Base-by-base conservation (phyloP, 2,329 filamentous ascomycete species). In the Paraconiothyrium brasiliense region DNA sequence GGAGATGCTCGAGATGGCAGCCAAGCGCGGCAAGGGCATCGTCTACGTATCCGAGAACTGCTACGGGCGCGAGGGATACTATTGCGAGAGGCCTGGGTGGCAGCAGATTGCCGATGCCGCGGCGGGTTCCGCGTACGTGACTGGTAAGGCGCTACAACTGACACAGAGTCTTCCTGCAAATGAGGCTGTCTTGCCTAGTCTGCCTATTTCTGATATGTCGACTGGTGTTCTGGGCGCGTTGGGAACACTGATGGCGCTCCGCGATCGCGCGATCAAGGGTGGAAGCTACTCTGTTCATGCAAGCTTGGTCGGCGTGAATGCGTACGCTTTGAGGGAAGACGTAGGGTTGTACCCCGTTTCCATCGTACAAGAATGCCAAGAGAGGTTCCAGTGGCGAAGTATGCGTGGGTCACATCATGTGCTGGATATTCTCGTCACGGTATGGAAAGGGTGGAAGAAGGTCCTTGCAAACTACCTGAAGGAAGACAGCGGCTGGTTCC, bases 41-140 rank as follows among this genome's bases (percentile, higher is more conserved):
- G 76, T 86, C 3, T 84, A 83, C 60, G 81, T 83, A 0, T 77
- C 78, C 11, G 83, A 85, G 71, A 85, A 84, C 71, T 84, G 83
- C 71, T 85, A 84, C 67, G 83, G 83, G 3, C 80, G 78, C 37
- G 77, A 83, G 50, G 83, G 83, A 0, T 78, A 79, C 11, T 85
- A 81, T 69, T 72, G 74, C 1, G 74, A 79, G 57, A 75, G 83
- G 0, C 80, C 81, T 1, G 84, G 84, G 4, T 86, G 84, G 83
- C 82, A 85, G 71, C 83, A 85, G 67, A 83, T 85, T 56, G 81
- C 80, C 22, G 70, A 74, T 51, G 66, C 68, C 0, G 80, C 77
- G 32, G 74, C 76, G 2, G 79, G 80, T 0, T 74, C 73, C n/a
- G 80, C 77, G 1, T 78, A 77, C 43, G 67, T 78, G 6, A 79